Evolutionary conservation across 208 protist genomes (phyloP).

Genomic region (Wallacemonas sp.): DNA sequence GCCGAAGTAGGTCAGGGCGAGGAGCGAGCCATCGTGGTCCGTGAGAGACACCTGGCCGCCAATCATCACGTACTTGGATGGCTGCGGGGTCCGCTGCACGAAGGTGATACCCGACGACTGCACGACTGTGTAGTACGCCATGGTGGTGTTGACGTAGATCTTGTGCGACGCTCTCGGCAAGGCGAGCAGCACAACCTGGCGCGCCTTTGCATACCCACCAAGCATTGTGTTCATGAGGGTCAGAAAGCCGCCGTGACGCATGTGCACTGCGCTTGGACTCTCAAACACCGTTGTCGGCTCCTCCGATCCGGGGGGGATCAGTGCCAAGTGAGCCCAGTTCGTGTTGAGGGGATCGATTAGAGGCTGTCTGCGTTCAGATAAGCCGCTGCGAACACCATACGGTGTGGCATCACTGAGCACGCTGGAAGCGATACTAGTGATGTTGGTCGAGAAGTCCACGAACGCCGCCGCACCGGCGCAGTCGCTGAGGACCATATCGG

Average conservation of each 20-base stretch:
- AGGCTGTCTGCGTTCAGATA: background rate
- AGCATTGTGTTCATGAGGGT: background rate
- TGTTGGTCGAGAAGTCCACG: slow-evolving; percentile 26
- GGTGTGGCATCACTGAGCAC: slow-evolving; percentile 2
- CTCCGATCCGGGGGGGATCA: background rate
- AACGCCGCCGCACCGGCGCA: slow-evolving; percentile 14
- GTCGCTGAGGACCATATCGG: slow-evolving; percentile 16
- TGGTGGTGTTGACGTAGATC: slow-evolving; percentile 5
- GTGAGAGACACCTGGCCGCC: background rate
- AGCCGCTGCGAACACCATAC: background rate
- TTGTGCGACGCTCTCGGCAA: background rate
- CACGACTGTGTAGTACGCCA: slow-evolving; percentile 1
- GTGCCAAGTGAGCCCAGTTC: background rate
- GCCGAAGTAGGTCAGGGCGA: background rate
- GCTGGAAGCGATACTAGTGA: background rate
- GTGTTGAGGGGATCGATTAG: background rate
- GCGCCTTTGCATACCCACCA: background rate
- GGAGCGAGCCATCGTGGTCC: slow-evolving; percentile 1
- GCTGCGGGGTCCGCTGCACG: background rate
- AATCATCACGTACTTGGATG: background rate
- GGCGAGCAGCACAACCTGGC: background rate
- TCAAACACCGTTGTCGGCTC: background rate
- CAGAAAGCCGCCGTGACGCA: background rate
- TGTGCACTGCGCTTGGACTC: background rate
- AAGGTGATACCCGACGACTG: background rate